Conservation (phyloP, 192 early-diverging fungal genomes). For the Chytriomyces sp. region DNA sequence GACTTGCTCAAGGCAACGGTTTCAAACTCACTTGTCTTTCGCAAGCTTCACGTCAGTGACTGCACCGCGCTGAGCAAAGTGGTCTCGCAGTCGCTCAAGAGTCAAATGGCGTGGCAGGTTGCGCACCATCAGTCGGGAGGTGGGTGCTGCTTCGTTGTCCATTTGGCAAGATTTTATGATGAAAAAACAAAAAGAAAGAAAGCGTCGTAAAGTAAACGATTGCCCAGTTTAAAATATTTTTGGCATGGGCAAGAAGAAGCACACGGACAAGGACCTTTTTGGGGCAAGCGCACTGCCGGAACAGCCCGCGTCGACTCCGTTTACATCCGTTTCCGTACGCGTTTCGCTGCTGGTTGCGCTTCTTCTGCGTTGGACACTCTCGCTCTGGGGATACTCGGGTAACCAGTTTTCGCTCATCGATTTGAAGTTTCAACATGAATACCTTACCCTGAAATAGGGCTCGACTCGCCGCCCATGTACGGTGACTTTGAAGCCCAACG, state of each 20-base stretch:
- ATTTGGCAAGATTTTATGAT: neutral
- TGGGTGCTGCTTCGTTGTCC: neutral
- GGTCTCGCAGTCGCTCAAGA: constrained; percentile 82
- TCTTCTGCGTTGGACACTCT: constrained; percentile 24
- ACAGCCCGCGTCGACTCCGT: neutral
- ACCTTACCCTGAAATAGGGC: neutral
- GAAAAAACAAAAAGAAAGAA: constrained; percentile 37
- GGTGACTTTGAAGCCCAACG: constrained; percentile 99
- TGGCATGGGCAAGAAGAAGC: neutral
- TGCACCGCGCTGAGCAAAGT: constrained; percentile 82
- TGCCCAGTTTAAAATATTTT: neutral
- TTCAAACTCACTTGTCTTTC: constrained; percentile 68
- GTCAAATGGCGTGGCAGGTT: constrained; percentile 93
- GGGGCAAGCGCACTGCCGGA: neutral
- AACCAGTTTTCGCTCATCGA: neutral
- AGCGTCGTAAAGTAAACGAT: neutral
- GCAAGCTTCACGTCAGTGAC: constrained; percentile 93
- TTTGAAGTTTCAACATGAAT: too few species aligned
- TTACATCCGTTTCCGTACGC: neutral
- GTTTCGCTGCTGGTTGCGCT: constrained; percentile 8
- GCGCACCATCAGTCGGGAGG: constrained; percentile 88
- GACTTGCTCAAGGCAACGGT: neutral
- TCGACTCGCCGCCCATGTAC: constrained; percentile 69
- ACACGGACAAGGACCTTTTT: neutral
- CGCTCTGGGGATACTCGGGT: constrained; percentile 25